A percentile compares a stretch with the other conserved stretches of the same genome.
These are phyloP conservation scores for Tetradesmus obliquus DNA, from an alignment of 139 green algal species.

Conservation along the genomic window DNA sequence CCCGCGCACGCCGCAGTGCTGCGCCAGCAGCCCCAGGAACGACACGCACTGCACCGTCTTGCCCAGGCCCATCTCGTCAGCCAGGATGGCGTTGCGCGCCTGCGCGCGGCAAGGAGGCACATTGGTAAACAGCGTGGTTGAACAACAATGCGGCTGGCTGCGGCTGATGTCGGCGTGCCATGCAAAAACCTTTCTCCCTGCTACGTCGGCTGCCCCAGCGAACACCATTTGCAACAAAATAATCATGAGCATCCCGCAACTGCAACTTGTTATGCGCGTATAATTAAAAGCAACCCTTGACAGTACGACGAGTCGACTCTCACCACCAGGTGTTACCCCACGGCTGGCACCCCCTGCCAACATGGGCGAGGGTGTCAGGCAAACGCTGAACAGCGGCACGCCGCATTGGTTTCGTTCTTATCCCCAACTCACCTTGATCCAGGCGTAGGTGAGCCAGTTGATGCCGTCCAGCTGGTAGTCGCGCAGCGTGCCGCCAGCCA, in stretches of 20 bases:
- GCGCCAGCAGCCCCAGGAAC: constrained; percentile 93
- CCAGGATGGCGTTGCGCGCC: constrained; percentile 98
- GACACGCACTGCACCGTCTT: constrained; percentile 99
- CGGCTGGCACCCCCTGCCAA: too few species aligned
- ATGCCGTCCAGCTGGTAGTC: constrained; percentile 99
- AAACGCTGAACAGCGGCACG: too few species aligned
- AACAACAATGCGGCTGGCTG: not conserved
- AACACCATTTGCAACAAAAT: too few species aligned
- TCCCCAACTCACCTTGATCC: constrained; percentile 82
- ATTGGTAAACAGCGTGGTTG: not conserved
- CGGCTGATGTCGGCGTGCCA: not conserved
- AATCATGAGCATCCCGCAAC: too few species aligned
- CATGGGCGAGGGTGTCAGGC: too few species aligned
- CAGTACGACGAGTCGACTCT: too few species aligned
- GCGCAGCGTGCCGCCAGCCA: constrained; percentile 92
- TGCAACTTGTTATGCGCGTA: too few species aligned
- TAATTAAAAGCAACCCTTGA: too few species aligned
- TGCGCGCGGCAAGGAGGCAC: constrained; percentile 66
- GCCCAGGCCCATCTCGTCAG: constrained; percentile 91
- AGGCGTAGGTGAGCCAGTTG: constrained; percentile 99
- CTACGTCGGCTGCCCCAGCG: too few species aligned
- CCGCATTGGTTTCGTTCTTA: too few species aligned
- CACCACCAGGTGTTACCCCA: too few species aligned
- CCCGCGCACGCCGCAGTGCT: constrained; percentile 94
- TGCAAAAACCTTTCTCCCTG: too few species aligned